A percentile compares a stretch with the other conserved stretches of the same genome.
Conservation (phyloP, 306 rosid species). For the Quercus parvula region DNA sequence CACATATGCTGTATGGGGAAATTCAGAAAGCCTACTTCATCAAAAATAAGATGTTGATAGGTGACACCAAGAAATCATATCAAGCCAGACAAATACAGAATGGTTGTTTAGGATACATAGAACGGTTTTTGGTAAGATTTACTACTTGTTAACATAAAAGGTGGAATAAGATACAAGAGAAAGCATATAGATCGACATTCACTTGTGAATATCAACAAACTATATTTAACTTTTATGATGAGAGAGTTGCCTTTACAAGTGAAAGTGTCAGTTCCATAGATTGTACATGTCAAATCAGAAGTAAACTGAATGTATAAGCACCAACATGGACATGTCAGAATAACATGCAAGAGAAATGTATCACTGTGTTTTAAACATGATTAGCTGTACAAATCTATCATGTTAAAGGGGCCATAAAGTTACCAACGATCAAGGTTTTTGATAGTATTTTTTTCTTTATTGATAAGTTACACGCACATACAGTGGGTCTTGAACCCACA, state of each 20-base stretch:
- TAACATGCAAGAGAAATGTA: not conserved
- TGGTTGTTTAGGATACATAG: not conserved
- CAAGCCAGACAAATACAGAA: conserved; percentile 4
- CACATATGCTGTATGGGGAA: conserved; percentile 14
- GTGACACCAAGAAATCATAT: conserved; percentile 10
- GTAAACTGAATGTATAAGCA: not conserved
- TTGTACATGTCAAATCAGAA: not conserved
- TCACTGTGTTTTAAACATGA: not conserved
- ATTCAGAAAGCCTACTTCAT: conserved; percentile 9
- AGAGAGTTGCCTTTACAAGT: not conserved
- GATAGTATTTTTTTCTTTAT: no score
- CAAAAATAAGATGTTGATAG: not conserved
- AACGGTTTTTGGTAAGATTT: not conserved
- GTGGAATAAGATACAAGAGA: conserved; percentile 8
- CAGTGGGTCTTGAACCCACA: no score
- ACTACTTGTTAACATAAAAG: not conserved
- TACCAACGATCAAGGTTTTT: not conserved
- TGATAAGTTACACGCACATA: no score
- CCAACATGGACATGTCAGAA: not conserved
- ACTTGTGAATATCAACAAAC: conserved; percentile 3
- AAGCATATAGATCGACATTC: not conserved
- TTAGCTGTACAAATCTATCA: not conserved
- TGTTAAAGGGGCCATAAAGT: not conserved
- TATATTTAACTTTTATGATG: not conserved
- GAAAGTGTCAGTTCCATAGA: not conserved